Evolutionary conservation across 352 stramenopile species (phyloP).

Genomic region (Peronospora destructor): DNA sequence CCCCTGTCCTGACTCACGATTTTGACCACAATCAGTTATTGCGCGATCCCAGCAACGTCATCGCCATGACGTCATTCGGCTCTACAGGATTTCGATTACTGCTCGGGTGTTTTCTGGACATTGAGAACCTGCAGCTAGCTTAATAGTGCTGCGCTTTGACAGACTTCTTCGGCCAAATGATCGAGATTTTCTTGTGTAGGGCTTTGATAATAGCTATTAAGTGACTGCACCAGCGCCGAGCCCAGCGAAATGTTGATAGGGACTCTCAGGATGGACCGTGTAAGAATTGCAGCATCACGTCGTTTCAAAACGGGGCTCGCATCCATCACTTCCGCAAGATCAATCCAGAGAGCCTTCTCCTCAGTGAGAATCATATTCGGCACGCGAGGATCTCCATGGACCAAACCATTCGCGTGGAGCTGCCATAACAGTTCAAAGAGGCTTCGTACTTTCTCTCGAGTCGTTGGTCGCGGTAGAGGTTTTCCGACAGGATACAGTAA

Average conservation of each 20-base stretch:
- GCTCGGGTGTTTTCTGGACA: no score
- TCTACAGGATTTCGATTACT: no score
- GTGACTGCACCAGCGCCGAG: slow-evolving; percentile 7
- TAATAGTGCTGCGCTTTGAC: no score
- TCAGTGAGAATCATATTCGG: no score
- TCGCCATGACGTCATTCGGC: no score
- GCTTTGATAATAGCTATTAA: slow-evolving; percentile 18
- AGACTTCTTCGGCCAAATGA: slow-evolving; percentile 12
- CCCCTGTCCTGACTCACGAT: no score
- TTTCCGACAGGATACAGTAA: slow-evolving; percentile 29
- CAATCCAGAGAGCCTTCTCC: no score
- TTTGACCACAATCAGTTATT: no score
- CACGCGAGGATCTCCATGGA: no score
- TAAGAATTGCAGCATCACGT: slow-evolving; percentile 27
- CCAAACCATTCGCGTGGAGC: no score
- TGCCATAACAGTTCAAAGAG: slow-evolving; percentile 34
- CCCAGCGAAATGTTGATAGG: slow-evolving; percentile 6
- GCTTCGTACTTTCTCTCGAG: slow-evolving; percentile 21
- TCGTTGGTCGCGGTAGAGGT: slow-evolving; percentile 25
- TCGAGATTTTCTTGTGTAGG: slow-evolving; percentile 25
- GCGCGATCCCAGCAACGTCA: no score
- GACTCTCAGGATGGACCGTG: slow-evolving; percentile 19
- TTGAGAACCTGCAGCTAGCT: no score
- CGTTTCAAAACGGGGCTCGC: slow-evolving; percentile 16
- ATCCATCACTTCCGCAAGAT: slow-evolving; percentile 22